These are phyloP conservation scores for Phylloporus sp. DNA, from an alignment of 768 basidiomycete species.

Conservation along the genomic window DNA sequence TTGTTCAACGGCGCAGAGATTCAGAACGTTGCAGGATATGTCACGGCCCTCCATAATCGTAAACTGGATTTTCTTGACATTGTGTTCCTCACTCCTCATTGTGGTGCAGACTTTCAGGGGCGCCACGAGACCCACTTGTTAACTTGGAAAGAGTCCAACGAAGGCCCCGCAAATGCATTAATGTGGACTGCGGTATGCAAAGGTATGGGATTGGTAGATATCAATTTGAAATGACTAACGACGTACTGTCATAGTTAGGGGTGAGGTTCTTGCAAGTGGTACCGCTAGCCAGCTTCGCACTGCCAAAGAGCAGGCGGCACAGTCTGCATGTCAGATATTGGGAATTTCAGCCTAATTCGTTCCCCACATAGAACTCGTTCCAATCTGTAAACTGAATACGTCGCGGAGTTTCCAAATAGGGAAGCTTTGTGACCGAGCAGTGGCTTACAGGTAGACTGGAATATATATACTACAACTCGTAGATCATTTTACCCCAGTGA, in stretches of 20 bases:
- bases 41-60: constrained; percentile 47
- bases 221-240: not conserved
- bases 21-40: constrained; percentile 26
- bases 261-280: constrained; percentile 45
- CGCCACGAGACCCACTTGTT: constrained; percentile 30
- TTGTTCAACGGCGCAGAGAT: not conserved
- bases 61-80: constrained; percentile 13
- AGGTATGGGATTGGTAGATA: constrained; percentile 35
- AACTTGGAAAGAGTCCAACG: constrained; percentile 37
- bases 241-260: constrained; percentile 40
- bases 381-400: not conserved
- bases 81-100: not conserved
- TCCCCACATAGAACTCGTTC: not conserved
- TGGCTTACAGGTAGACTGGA: no score
- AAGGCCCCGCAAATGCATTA: constrained; percentile 41
- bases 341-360: constrained; percentile 15
- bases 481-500: no score
- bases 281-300: constrained; percentile 39
- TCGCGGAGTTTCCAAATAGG: constrained; percentile 29
- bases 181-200: constrained; percentile 57
- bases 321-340: constrained; percentile 37
- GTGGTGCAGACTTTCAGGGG: constrained; percentile 36
- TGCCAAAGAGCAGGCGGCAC: constrained; percentile 50
- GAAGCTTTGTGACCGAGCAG: constrained; percentile 6
- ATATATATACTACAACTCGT: not conserved